Conservation (phyloP, 371 early-diverging fungal species). For the Syncephalastrum sp. region DNA sequence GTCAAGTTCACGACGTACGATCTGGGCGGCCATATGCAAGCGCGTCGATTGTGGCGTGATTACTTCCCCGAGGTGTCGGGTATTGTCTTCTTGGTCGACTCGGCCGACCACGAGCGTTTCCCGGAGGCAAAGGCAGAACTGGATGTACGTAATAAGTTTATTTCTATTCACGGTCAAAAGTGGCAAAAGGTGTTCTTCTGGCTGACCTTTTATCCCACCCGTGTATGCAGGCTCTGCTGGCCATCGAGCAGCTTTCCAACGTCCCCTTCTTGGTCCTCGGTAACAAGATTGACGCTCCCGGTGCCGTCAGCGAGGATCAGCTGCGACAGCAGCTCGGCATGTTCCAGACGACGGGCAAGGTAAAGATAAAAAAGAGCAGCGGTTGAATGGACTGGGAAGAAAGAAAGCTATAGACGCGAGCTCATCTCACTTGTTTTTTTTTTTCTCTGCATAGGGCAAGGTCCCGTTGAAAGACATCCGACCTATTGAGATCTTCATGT, state of each 20-base stretch:
- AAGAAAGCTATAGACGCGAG: not conserved
- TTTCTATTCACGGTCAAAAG: conserved; percentile 8
- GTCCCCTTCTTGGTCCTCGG: conserved; percentile 96
- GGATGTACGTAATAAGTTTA: conserved; percentile 64
- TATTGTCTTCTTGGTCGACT: conserved; percentile 96
- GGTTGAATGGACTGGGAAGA: not conserved
- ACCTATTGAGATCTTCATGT: conserved; percentile 98
- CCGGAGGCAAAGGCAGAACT: conserved; percentile 92
- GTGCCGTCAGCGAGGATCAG: conserved; percentile 93
- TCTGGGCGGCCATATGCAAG: conserved; percentile 96
- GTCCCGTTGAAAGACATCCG: conserved; percentile 87
- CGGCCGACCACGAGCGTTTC: conserved; percentile 85
- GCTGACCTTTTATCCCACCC: not conserved
- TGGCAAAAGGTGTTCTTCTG: not conserved
- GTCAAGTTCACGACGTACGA: conserved; percentile 97
- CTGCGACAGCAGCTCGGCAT: conserved; percentile 87
- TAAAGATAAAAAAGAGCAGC: conserved; percentile 13
- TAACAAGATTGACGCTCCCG: conserved; percentile 96
- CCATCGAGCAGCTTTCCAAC: conserved; percentile 87
- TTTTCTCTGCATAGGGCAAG: conserved; percentile 65
- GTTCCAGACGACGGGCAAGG: conserved; percentile 96
- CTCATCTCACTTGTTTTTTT: not conserved
- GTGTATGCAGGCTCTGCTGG: conserved; percentile 85
- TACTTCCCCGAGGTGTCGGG: conserved; percentile 98
- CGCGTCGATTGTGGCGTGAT: conserved; percentile 97